These are phyloP conservation scores for Royoungia palumana DNA, from an alignment of 768 basidiomycete species.

Conservation along the genomic window DNA sequence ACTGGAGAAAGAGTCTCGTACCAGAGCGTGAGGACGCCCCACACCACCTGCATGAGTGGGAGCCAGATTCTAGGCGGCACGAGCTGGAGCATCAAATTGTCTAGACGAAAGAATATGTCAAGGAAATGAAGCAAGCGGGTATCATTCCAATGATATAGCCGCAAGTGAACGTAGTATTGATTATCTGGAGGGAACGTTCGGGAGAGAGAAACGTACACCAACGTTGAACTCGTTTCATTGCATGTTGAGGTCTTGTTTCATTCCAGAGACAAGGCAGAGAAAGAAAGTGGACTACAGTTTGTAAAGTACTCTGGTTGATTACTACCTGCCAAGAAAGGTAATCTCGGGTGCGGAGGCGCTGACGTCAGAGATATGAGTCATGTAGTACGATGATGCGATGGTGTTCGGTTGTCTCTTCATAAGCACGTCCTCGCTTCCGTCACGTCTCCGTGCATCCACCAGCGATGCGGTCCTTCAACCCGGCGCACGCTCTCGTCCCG, in stretches of 20 bases:
- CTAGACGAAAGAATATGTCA: constrained; percentile 28
- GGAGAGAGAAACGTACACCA: constrained; percentile 5
- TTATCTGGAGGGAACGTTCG: constrained; percentile 38
- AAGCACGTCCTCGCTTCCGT: constrained; percentile 3
- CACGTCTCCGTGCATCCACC: not conserved
- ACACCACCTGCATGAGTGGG: constrained; percentile 59
- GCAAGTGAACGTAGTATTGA: constrained; percentile 70
- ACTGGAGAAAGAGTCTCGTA: constrained; percentile 20
- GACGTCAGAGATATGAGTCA: constrained; percentile 2
- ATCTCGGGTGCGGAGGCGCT: constrained; percentile 10
- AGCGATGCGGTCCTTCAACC: constrained; percentile 11
- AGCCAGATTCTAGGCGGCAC: constrained; percentile 65
- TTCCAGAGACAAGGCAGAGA: constrained; percentile 53
- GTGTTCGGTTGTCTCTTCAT: not conserved
- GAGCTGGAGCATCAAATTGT: constrained; percentile 64
- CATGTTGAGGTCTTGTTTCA: constrained; percentile 71
- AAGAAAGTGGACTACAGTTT: constrained; percentile 44
- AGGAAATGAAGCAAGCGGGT: constrained; percentile 27
- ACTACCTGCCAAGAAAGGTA: not conserved
- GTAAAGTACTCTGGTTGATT: constrained; percentile 55
- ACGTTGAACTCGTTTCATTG: constrained; percentile 62
- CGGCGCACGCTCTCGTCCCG: not conserved
- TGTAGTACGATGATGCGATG: no score
- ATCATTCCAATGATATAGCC: constrained; percentile 77
- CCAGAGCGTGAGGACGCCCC: constrained; percentile 67